Conservation (phyloP, 371 early-diverging fungal genomes). For the Mortierella polycephala region DNA sequence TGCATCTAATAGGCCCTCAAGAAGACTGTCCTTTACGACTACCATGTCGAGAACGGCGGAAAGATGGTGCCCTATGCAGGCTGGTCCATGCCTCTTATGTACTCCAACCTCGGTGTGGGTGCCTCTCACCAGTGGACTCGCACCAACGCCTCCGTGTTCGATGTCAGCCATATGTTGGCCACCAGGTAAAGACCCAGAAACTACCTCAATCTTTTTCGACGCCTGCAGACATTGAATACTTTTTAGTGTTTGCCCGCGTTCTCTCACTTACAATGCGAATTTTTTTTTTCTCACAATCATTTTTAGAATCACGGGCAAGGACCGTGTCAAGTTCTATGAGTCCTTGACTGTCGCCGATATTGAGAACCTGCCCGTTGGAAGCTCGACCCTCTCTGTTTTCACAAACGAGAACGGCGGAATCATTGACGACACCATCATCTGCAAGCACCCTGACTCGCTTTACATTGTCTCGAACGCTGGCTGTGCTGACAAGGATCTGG, state of each 20-base stretch:
- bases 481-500: constrained; percentile 95
- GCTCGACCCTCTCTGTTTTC: constrained; percentile 90
- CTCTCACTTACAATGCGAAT: not conserved
- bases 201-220: too few relatives aligned
- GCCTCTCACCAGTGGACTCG: constrained; percentile 93
- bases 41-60: constrained; percentile 90
- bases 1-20: constrained; percentile 56
- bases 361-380: constrained; percentile 79
- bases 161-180: constrained; percentile 99
- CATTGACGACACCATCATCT: constrained; percentile 97
- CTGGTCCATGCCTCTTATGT: constrained; percentile 96
- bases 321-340: constrained; percentile 91
- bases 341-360: constrained; percentile 90
- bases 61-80: constrained; percentile 99
- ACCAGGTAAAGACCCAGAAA: constrained; percentile 68
- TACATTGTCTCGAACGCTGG: constrained; percentile 98
- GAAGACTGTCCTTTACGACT: constrained; percentile 91
- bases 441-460: constrained; percentile 82
- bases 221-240: not conserved
- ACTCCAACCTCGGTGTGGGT: constrained; percentile 81
- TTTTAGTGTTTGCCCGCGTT: not conserved
- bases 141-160: constrained; percentile 93
- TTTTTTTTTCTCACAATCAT: not conserved
- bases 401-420: constrained; percentile 97
- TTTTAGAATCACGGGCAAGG: constrained; percentile 86